Percentiles rank a stretch among this genome's conserved stretches.
phyloP scores from a whole-genome alignment of 805 yeast species.

The Pichia eremophila region DNA sequence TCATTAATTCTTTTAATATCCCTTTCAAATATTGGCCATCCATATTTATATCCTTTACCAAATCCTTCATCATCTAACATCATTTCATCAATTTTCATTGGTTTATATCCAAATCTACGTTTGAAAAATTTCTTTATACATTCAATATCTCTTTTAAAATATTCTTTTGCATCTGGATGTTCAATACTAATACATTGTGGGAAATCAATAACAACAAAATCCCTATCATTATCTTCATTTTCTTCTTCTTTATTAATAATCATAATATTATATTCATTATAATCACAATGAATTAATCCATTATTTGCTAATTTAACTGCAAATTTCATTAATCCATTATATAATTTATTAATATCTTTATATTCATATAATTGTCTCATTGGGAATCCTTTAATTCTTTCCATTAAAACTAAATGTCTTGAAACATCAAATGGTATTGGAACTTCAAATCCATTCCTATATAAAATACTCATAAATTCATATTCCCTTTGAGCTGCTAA shows the following conservation, averaged over 20 bases:
- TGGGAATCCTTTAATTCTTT: slow-evolving; percentile 78
- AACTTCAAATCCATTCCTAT: slow-evolving; percentile 69
- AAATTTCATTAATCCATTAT: slow-evolving; percentile 80
- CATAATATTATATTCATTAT: slow-evolving; percentile 93
- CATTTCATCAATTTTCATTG: slow-evolving; percentile 47
- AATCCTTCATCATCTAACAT: slow-evolving; percentile 73
- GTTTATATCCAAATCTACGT: slow-evolving; percentile 65
- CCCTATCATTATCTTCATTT: slow-evolving; percentile 42
- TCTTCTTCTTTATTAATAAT: slow-evolving; percentile 42
- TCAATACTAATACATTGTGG: slow-evolving; percentile 96
- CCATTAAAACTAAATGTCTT: slow-evolving; percentile 91
- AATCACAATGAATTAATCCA: slow-evolving; percentile 96
- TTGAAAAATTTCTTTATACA: slow-evolving; percentile 80
- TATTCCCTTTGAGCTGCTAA: slow-evolving; percentile 91
- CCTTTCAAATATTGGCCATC: slow-evolving; percentile 70
- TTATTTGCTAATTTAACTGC: slow-evolving; percentile 74
- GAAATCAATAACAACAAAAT: slow-evolving; percentile 90
- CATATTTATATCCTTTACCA: slow-evolving; percentile 69
- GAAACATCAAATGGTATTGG: slow-evolving; percentile 86
- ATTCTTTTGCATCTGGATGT: slow-evolving; percentile 79
- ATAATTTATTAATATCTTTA: slow-evolving; percentile 57
- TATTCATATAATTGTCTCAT: slow-evolving; percentile 77
- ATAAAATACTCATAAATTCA: slow-evolving; percentile 72
- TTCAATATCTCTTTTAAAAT: slow-evolving; percentile 87
- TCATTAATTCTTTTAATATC: slow-evolving; percentile 62